phyloP scores from a whole-genome alignment of 148 eudicot species.

The Selenicereus undatus region DNA sequence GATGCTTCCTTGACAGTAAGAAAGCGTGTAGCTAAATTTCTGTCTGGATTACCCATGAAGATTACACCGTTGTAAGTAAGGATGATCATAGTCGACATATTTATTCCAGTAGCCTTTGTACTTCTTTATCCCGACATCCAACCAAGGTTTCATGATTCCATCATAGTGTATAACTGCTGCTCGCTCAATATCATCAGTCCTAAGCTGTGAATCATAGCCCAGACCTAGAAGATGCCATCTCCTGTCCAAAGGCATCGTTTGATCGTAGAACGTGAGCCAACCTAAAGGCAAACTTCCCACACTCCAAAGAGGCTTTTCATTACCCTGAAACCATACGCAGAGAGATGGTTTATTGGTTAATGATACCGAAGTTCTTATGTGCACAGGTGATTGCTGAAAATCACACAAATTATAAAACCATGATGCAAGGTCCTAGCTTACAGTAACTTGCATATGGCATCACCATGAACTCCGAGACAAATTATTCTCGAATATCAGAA shows the following conservation, averaged over 20 bases:
- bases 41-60: constrained; percentile 48
- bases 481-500: background rate
- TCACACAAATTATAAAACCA: background rate
- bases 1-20: background rate
- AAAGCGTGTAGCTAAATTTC: background rate
- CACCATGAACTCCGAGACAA: background rate
- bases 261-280: constrained; percentile 86
- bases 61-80: constrained; percentile 79
- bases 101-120: constrained; percentile 75
- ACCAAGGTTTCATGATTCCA: constrained; percentile 92
- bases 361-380: background rate
- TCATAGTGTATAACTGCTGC: constrained; percentile 90
- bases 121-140: constrained; percentile 72
- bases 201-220: constrained; percentile 58
- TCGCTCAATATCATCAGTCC: constrained; percentile 41
- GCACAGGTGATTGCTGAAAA: background rate
- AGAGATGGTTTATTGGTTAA: background rate
- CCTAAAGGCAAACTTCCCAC: constrained; percentile 86
- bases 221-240: constrained; percentile 87
- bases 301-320: constrained; percentile 56
- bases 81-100: constrained; percentile 55
- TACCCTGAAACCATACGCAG: constrained; percentile 49
- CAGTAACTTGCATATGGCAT: too few relatives aligned
- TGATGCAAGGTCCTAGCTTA: too few relatives aligned
- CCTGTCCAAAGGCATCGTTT: constrained; percentile 50